These are phyloP conservation scores for Penicillium diatomitis DNA, from an alignment of 495 filamentous ascomycete species.

Conservation along the genomic window DNA sequence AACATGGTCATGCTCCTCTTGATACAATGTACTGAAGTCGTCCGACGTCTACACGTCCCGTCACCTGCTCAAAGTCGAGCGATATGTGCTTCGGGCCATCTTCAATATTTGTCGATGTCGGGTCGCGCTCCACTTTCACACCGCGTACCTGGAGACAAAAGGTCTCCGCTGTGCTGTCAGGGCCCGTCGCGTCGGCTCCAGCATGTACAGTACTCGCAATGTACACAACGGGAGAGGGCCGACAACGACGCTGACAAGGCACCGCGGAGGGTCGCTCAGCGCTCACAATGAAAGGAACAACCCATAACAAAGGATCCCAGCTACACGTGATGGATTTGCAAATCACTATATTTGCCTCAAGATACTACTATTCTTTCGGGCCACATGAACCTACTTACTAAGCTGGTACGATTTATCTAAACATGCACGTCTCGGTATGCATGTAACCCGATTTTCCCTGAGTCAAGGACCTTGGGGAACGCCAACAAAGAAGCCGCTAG, in stretches of 20 bases:
- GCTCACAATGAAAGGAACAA: too few relatives aligned
- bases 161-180: slow-evolving; percentile 4
- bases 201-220: background rate
- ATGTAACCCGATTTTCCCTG: background rate
- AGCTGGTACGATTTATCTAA: background rate
- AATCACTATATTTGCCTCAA: background rate
- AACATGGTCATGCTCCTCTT: too few relatives aligned
- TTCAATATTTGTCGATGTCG: background rate
- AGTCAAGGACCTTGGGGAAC: slow-evolving; percentile 14
- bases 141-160: slow-evolving; percentile 3
- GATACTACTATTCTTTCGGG: background rate
- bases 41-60: too few relatives aligned
- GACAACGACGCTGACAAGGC: too few relatives aligned
- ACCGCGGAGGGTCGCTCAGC: too few relatives aligned
- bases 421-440: background rate
- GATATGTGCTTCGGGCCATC: too few relatives aligned
- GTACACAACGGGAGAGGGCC: too few relatives aligned
- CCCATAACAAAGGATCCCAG: too few relatives aligned
- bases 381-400: background rate
- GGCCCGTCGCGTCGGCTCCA: slow-evolving; percentile 1
- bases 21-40: too few relatives aligned
- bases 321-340: too few relatives aligned
- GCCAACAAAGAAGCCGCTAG: background rate
- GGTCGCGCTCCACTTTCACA: slow-evolving; percentile 1
- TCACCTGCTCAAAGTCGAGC: too few relatives aligned